Evolutionary conservation across 2,329 filamentous ascomycete genomes (phyloP).

Genomic region (Sarocladium strictum): DNA sequence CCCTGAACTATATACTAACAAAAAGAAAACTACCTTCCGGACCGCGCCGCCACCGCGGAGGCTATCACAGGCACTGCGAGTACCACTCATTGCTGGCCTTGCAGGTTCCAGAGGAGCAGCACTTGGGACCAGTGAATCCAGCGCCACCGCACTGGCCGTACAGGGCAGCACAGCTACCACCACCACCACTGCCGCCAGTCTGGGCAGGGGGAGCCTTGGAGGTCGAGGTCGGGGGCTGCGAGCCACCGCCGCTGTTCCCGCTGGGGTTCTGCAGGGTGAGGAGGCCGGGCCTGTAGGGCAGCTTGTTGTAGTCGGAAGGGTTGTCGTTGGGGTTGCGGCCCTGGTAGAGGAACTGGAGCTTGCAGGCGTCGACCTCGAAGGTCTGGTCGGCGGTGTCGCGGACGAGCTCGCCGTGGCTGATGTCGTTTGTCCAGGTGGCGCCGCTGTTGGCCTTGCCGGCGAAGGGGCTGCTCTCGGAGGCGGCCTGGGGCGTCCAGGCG

Average conservation of each 20-base stretch:
- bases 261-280: conserved; percentile 10
- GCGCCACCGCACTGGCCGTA: conserved; percentile 14
- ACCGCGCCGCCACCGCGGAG: background rate
- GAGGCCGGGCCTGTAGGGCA: conserved; percentile 6
- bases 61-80: conserved; percentile 12
- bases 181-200: background rate
- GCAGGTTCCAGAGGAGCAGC: conserved; percentile 16
- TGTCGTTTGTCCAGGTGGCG: conserved; percentile 58
- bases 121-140: conserved; percentile 15
- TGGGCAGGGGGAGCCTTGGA: background rate
- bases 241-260: background rate
- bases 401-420: conserved; percentile 56
- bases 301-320: conserved; percentile 2
- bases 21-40: background rate
- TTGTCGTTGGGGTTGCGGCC: conserved; percentile 25
- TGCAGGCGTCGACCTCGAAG: conserved; percentile 54
- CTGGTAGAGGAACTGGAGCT: conserved; percentile 57
- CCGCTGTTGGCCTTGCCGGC: conserved; percentile 60
- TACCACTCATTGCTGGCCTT: conserved; percentile 16
- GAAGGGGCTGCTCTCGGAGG: conserved; percentile 48
- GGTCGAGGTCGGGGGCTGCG: background rate
- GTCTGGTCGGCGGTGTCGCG: conserved; percentile 52
- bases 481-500: conserved; percentile 50
- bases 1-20: background rate
- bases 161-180: conserved; percentile 1